Percentiles rank a stretch among this genome's conserved stretches.
Conservation (phyloP, 1,284 basidiomycete species). For the Malassezia japonica region DNA sequence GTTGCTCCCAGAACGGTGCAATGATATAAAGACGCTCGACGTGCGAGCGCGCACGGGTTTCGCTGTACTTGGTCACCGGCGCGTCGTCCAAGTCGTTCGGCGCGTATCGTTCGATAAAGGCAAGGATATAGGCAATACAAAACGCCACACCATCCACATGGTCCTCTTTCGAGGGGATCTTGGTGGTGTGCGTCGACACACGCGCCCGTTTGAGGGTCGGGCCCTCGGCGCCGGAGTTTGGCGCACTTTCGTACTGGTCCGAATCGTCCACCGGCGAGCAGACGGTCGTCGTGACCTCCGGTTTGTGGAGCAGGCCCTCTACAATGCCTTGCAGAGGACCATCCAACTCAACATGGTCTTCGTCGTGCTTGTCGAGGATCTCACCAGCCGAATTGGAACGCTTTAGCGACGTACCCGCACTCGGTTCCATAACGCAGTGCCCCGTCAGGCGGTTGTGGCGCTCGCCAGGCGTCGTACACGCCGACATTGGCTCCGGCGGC, state of each 20-base stretch:
- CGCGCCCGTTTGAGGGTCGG: too few relatives aligned
- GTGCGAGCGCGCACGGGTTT: slow-evolving; percentile 39
- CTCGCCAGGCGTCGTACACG: too few relatives aligned
- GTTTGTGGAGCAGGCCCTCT: neutral
- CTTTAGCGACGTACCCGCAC: too few relatives aligned
- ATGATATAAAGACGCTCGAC: slow-evolving; percentile 46
- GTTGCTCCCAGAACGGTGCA: slow-evolving; percentile 47
- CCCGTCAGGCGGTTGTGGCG: too few relatives aligned
- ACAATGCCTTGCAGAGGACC: neutral
- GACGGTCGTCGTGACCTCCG: neutral
- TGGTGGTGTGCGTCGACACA: too few relatives aligned
- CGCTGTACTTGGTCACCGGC: slow-evolving; percentile 38
- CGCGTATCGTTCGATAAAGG: slow-evolving; percentile 39
- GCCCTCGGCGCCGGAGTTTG: neutral
- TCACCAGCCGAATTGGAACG: too few relatives aligned
- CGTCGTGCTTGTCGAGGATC: too few relatives aligned
- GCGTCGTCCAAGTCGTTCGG: slow-evolving; percentile 45
- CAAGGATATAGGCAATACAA: slow-evolving; percentile 45
- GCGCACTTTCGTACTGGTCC: neutral
- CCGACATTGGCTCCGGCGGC: too few relatives aligned
- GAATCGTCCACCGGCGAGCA: neutral
- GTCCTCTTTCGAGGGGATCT: slow-evolving; percentile 14
- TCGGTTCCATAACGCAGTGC: too few relatives aligned
- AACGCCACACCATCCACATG: slow-evolving; percentile 44
- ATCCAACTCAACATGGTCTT: too few relatives aligned